Evolutionary conservation across 176 grass and related monocot species (phyloP).

Genomic region (Oryza australiensis): DNA sequence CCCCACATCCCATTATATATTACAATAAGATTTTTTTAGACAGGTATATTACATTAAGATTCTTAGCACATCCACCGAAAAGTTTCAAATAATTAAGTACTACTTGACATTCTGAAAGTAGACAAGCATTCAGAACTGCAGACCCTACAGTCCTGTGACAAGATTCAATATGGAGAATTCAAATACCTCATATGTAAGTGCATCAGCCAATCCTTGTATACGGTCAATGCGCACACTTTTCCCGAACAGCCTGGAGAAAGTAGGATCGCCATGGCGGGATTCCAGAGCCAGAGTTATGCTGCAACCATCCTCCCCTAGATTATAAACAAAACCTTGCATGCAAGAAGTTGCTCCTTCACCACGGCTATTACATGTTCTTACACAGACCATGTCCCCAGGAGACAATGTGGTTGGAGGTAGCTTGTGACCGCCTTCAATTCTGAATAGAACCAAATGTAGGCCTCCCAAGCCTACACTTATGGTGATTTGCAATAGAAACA

Average conservation of each 20-base stretch:
- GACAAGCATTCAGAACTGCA: neutral
- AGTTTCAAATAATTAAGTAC: constrained; percentile 15
- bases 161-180: constrained; percentile 16
- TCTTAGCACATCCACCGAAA: neutral
- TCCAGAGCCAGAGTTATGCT: constrained; percentile 91
- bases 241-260: constrained; percentile 93
- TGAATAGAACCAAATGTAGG: constrained; percentile 88
- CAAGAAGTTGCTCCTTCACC: constrained; percentile 82
- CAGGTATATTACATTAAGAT: constrained; percentile 15
- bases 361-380: constrained; percentile 80
- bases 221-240: constrained; percentile 87
- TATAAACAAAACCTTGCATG: constrained; percentile 93
- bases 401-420: constrained; percentile 83
- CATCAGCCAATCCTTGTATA: constrained; percentile 94
- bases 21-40: constrained; percentile 9
- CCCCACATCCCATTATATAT: neutral
- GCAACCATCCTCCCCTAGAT: constrained; percentile 84
- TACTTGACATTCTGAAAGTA: neutral
- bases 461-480: constrained; percentile 68
- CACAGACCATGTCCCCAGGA: constrained; percentile 93
- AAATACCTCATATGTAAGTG: constrained; percentile 90
- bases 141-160: constrained; percentile 3
- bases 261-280: constrained; percentile 83
- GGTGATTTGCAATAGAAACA: constrained; percentile 4
- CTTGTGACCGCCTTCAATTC: constrained; percentile 85